These are phyloP conservation scores for Chionographis japonica DNA, from an alignment of 106 monocot species.

Conservation along the genomic window DNA sequence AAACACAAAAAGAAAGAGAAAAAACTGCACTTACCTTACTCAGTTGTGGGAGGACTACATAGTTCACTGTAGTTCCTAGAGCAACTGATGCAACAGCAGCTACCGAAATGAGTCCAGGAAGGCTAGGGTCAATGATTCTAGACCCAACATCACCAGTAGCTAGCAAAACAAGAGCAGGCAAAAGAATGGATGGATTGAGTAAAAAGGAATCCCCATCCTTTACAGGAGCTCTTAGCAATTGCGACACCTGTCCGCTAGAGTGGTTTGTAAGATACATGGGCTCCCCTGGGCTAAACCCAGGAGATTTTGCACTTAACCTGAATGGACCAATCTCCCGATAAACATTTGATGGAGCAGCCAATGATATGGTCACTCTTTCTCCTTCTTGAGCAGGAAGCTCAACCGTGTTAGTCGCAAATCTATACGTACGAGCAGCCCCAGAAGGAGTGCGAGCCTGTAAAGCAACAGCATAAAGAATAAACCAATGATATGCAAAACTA, in stretches of 20 bases:
- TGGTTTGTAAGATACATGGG: slow-evolving; percentile 93
- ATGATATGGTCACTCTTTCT: slow-evolving; percentile 81
- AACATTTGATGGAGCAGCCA: slow-evolving; percentile 64
- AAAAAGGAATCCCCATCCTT: slow-evolving; percentile 46
- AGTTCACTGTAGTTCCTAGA: slow-evolving; percentile 56
- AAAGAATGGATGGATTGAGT: slow-evolving; percentile 48
- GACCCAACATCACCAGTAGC: slow-evolving; percentile 80
- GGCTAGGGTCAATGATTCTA: slow-evolving; percentile 61
- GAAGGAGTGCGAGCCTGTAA: slow-evolving; percentile 73
- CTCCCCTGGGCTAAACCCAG: slow-evolving; percentile 57
- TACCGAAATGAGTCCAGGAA: slow-evolving; percentile 60
- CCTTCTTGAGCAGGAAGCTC: slow-evolving; percentile 98
- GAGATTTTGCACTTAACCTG: slow-evolving; percentile 51
- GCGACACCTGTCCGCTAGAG: slow-evolving; percentile 58
- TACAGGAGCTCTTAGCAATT: slow-evolving; percentile 62
- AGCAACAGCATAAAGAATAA: background rate
- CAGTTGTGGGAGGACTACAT: slow-evolving; percentile 63
- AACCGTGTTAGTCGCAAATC: slow-evolving; percentile 76
- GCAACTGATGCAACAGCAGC: slow-evolving; percentile 64
- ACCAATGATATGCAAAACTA: background rate
- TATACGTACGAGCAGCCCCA: slow-evolving; percentile 76
- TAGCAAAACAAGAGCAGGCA: slow-evolving; percentile 71
- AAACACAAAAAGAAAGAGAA: background rate
- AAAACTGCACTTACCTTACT: slow-evolving; percentile 51
- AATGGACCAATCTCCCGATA: slow-evolving; percentile 65